These are phyloP conservation scores for Yamadazyma laniorum DNA, from an alignment of 805 yeast species.

Conservation along the genomic window DNA sequence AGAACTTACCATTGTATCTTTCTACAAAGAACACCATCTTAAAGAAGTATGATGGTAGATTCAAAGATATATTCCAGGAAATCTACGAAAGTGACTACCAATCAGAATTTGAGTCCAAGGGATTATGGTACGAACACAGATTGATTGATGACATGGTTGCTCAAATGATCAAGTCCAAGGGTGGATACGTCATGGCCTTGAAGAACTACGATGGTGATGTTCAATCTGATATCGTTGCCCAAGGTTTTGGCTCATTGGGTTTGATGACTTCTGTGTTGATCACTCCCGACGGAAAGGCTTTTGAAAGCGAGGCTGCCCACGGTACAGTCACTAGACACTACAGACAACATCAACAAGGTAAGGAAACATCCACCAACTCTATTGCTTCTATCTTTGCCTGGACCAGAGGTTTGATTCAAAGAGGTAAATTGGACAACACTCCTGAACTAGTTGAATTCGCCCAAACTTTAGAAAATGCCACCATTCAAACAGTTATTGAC, in stretches of 20 bases:
- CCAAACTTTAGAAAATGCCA: constrained; percentile 60
- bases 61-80: constrained; percentile 75
- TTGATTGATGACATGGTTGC: constrained; percentile 88
- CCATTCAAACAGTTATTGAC: constrained; percentile 73
- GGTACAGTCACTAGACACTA: constrained; percentile 87
- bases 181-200: constrained; percentile 78
- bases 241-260: constrained; percentile 82
- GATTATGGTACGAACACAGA: constrained; percentile 76
- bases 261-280: constrained; percentile 80
- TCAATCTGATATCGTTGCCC: constrained; percentile 82
- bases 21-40: constrained; percentile 80
- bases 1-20: constrained; percentile 61
- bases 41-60: constrained; percentile 79
- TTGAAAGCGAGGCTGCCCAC: constrained; percentile 84
- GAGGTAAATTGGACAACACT: constrained; percentile 74
- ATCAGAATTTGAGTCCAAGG: constrained; percentile 53
- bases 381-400: constrained; percentile 85
- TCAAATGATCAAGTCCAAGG: constrained; percentile 81
- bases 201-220: constrained; percentile 88
- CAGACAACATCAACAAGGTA: constrained; percentile 78
- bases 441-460: constrained; percentile 71
- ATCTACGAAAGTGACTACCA: constrained; percentile 60
- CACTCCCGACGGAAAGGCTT: constrained; percentile 85
- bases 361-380: constrained; percentile 81
- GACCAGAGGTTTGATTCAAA: constrained; percentile 80